Evolutionary conservation across 1,284 basidiomycete genomes (phyloP).

Genomic region (Microbotryum intermedium): DNA sequence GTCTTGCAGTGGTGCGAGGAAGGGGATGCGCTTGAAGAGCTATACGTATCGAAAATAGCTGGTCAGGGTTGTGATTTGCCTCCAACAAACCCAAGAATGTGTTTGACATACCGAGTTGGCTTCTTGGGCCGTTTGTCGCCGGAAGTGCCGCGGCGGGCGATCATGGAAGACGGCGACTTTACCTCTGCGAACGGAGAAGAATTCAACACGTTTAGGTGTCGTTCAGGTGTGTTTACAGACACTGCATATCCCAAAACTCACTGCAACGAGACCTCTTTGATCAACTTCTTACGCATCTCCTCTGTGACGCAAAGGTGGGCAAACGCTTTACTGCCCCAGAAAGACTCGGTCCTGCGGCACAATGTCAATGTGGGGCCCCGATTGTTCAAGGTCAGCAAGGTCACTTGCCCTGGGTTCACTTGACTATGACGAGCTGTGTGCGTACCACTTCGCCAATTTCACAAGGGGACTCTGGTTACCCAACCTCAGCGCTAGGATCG

Average conservation of each 20-base stretch:
- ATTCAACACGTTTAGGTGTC: too few species aligned
- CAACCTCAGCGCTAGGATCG: slow-evolving; percentile 75
- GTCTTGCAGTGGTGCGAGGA: slow-evolving; percentile 22
- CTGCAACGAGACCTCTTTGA: slow-evolving; percentile 66
- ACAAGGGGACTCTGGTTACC: slow-evolving; percentile 63
- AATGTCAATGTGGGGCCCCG: neutral
- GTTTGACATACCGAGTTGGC: slow-evolving; percentile 55
- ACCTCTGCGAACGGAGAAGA: slow-evolving; percentile 51
- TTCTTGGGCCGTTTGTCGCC: slow-evolving; percentile 57
- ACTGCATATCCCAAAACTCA: slow-evolving; percentile 42
- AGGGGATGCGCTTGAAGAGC: slow-evolving; percentile 51
- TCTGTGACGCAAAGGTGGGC: slow-evolving; percentile 90
- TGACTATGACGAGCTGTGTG: neutral
- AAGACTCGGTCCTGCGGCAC: slow-evolving; percentile 64
- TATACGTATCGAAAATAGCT: slow-evolving; percentile 30
- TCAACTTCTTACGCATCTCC: slow-evolving; percentile 69
- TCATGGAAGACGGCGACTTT: slow-evolving; percentile 72
- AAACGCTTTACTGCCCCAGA: slow-evolving; percentile 68
- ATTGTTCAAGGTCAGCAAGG: neutral
- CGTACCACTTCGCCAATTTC: slow-evolving; percentile 60
- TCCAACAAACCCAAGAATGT: too few species aligned
- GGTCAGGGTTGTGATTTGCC: neutral
- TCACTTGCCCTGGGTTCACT: too few species aligned
- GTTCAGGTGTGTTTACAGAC: too few species aligned
- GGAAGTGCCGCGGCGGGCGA: slow-evolving; percentile 74